These are phyloP conservation scores for Kazachstania sp. DNA, from an alignment of 1,139 yeast genomes.

Conservation along the genomic window DNA sequence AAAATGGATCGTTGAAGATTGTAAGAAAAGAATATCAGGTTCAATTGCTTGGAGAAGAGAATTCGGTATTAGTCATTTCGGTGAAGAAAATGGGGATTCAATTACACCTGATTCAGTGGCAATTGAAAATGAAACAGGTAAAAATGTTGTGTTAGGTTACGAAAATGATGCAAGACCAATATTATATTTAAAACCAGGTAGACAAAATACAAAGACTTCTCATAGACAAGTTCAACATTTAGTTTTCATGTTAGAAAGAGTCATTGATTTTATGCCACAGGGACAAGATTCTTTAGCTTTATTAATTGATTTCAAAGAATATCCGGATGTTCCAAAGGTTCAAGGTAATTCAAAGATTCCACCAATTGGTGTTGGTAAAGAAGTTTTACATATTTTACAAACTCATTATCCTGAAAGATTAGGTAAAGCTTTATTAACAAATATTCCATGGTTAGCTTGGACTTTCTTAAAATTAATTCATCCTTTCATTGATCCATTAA, in stretches of 20 bases:
- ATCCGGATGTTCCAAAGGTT: constrained; percentile 44
- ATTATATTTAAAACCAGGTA: constrained; percentile 78
- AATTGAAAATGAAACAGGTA: constrained; percentile 77
- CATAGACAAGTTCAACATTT: constrained; percentile 86
- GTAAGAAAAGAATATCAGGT: constrained; percentile 63
- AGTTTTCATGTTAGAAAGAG: constrained; percentile 84
- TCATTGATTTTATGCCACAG: constrained; percentile 87
- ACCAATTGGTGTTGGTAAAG: constrained; percentile 68
- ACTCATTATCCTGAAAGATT: constrained; percentile 94
- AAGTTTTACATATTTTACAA: constrained; percentile 66
- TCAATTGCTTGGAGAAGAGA: constrained; percentile 88
- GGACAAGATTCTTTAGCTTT: constrained; percentile 91
- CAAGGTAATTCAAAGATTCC: constrained; percentile 60
- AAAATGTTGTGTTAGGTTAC: constrained; percentile 78
- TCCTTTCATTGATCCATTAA: constrained; percentile 91
- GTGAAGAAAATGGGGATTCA: constrained; percentile 38
- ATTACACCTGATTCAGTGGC: constrained; percentile 57
- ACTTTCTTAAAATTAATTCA: constrained; percentile 81
- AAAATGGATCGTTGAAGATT: constrained; percentile 70
- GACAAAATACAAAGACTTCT: constrained; percentile 84
- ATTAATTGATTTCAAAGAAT: constrained; percentile 78
- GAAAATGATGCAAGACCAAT: constrained; percentile 89
- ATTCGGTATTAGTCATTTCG: constrained; percentile 61
- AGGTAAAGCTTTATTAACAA: constrained; percentile 83
- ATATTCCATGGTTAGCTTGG: constrained; percentile 90